Evolutionary conservation across 139 green algal species (phyloP), one percentile per base, ranked within the genome.

Genomic region (Monoraphidium neglectum): DNA sequence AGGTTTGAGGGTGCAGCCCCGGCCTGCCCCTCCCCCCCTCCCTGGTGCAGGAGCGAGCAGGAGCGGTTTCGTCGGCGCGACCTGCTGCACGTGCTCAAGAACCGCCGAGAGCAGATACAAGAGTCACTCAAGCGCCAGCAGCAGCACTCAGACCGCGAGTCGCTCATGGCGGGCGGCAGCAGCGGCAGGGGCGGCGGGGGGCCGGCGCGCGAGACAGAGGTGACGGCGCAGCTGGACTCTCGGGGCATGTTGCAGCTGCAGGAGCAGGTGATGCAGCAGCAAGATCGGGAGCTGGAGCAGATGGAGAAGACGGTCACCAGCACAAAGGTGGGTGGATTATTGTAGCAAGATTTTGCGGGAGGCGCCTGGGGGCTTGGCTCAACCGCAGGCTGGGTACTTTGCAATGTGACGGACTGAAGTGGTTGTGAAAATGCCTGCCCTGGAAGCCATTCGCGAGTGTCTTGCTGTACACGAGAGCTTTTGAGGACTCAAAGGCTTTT

Each of bases 21-120:
- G n/a, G n/a, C n/a, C n/a, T n/a, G n/a, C n/a, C n/a, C n/a, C n/a
- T n/a, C n/a, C n/a, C n/a, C 40, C 5, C 13, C 21, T 57, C 10
- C 37, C 38, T 1, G 35, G 15, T 65, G 71, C 88, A 97, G 92
- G 2, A 90, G 88, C 10, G 93, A 97, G 69, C 83, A 90, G n/a
- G 93, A 97, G 77, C 82, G 85, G 28, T 95, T 96, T 75, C 73
- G 92, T 21, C 78, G 93, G 47, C 84, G 90, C 13, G 92, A 97
- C 70, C 69, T 94, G 60, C 46, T 96, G 37, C 79, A 83, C 30
- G 86, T 87, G 21, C 81, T 97, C 69, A 78, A 84, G 3, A 88
- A 70, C 66, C 49, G 87, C 56, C 79, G 90, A n/a, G 92, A 97
- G 71, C 80, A 90, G 40, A 94, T 97, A 86, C 87, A 93, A 77